phyloP scores from a whole-genome alignment of 1,139 yeast genomes.

The Geotrichum phurueaensis region DNA sequence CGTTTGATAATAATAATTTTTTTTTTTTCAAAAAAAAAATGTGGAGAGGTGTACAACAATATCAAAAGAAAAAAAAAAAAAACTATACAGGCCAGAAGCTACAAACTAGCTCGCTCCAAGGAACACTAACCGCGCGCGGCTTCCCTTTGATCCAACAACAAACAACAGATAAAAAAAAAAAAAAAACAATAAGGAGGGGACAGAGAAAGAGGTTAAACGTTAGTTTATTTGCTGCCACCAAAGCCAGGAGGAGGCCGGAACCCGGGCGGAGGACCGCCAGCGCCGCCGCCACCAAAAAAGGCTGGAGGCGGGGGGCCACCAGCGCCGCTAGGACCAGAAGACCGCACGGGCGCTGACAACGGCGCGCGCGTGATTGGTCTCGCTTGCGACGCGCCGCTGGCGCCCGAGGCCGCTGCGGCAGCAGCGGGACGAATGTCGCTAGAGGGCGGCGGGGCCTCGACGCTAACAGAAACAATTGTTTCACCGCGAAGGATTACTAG shows the following conservation, averaged over 20 bases:
- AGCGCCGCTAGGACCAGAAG: conserved; percentile 18
- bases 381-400: conserved; percentile 2
- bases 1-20: too few species aligned
- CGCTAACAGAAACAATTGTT: conserved; percentile 73
- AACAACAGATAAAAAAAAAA: too few species aligned
- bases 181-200: too few species aligned
- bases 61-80: too few species aligned
- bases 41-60: too few species aligned
- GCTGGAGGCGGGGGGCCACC: conserved; percentile 22
- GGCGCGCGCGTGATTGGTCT: conserved; percentile 18
- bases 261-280: too few species aligned
- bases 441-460: conserved; percentile 70
- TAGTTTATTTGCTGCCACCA: conserved; percentile 14
- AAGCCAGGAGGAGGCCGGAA: conserved; percentile 29
- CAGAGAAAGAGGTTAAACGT: too few species aligned
- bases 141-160: too few species aligned
- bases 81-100: too few species aligned
- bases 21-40: too few species aligned
- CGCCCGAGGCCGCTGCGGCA: conserved; percentile 25
- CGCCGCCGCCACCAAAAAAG: background rate
- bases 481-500: conserved; percentile 83
- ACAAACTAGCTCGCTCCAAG: too few species aligned
- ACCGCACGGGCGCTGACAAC: conserved; percentile 31
- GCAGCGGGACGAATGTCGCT: conserved; percentile 36
- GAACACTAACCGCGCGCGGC: too few species aligned